Evolutionary conservation across 495 filamentous ascomycete genomes (phyloP).

Genomic region (Hypoxylon fragiforme): DNA sequence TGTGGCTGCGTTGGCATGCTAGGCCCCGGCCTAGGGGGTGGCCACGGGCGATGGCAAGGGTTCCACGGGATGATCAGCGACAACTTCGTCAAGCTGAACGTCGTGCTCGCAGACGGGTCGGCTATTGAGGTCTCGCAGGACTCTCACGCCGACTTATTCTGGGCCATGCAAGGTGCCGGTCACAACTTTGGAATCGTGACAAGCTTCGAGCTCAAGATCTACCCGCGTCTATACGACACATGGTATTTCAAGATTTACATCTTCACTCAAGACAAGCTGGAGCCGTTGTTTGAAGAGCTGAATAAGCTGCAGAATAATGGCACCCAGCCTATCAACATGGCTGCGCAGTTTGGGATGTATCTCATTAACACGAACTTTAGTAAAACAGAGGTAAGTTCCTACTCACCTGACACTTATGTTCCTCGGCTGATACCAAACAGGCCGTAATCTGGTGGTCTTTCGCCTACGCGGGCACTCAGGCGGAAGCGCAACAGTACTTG

Average conservation of each 20-base stretch:
- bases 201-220: background rate
- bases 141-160: constrained; percentile 51
- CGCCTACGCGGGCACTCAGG: background rate
- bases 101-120: constrained; percentile 62
- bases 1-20: constrained; percentile 55
- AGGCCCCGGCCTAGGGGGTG: constrained; percentile 66
- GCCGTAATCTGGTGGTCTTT: background rate
- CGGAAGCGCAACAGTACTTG: background rate
- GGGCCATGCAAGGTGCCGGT: constrained; percentile 54
- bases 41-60: constrained; percentile 58
- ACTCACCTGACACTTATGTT: background rate
- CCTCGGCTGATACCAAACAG: background rate
- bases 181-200: constrained; percentile 47
- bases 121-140: constrained; percentile 47
- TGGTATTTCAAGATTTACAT: background rate
- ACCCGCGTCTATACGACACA: background rate
- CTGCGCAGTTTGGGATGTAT: background rate
- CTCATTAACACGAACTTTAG: background rate
- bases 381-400: background rate
- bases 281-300: background rate
- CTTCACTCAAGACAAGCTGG: background rate
- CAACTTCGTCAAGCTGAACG: constrained; percentile 55
- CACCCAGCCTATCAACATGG: background rate
- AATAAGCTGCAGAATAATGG: background rate
- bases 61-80: constrained; percentile 63